phyloP scores from a whole-genome alignment of 1,284 basidiomycete genomes.

The Ceraceosorus guamensis region DNA sequence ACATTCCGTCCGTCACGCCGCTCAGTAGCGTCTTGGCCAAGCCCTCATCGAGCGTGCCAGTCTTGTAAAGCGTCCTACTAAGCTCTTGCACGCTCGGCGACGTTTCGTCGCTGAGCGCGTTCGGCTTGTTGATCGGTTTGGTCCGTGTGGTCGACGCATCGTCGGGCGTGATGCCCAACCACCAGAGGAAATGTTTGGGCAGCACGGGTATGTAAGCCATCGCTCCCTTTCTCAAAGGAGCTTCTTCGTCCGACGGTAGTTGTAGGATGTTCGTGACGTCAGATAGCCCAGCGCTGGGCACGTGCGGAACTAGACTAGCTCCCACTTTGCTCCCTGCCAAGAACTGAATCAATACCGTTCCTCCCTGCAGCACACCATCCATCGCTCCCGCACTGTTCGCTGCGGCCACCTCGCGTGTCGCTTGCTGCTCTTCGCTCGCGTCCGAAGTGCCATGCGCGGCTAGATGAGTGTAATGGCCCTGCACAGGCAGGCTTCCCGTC shows the following conservation, averaged over 20 bases:
- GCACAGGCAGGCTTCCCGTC: conserved; percentile 18
- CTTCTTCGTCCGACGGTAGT: not conserved
- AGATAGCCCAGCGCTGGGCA: too few species aligned
- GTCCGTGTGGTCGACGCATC: not conserved
- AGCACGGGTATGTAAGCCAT: conserved; percentile 23
- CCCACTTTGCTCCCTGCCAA: conserved; percentile 24
- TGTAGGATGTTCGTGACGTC: too few species aligned
- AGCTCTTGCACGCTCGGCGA: not conserved
- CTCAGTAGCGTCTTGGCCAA: conserved; percentile 2
- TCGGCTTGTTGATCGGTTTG: too few species aligned
- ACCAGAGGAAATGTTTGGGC: conserved; percentile 24
- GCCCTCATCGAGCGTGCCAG: not conserved
- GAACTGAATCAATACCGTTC: conserved; percentile 34
- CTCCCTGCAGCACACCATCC: conserved; percentile 20
- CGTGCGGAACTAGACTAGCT: conserved; percentile 17
- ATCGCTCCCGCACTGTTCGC: not conserved
- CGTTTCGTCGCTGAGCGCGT: too few species aligned
- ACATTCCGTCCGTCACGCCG: not conserved
- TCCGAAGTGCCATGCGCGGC: conserved; percentile 15
- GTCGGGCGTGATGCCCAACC: conserved; percentile 14
- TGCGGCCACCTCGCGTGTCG: not conserved
- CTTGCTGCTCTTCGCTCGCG: not conserved
- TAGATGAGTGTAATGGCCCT: conserved; percentile 34
- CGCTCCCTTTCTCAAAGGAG: conserved; percentile 2
- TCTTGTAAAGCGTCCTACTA: not conserved